Conservation (phyloP, 345 rosid genomes). For the Gossypium raimondii region DNA sequence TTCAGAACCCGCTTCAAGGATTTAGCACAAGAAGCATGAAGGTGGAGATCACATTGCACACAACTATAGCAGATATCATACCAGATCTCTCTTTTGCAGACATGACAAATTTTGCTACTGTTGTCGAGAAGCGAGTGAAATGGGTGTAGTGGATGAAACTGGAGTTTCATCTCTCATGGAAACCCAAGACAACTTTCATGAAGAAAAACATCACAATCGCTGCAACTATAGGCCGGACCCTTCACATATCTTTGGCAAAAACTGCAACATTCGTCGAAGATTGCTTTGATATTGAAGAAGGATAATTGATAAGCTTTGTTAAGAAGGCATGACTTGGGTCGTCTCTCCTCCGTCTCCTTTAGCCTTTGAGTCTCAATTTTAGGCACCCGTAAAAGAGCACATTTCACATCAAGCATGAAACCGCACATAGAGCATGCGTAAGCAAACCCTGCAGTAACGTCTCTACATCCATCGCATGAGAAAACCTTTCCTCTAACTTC, state of each 20-base stretch:
- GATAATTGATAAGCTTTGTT: conserved; percentile 2
- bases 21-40: not conserved
- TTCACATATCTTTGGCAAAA: not conserved
- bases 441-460: not conserved
- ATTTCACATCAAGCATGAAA: conserved; percentile 16
- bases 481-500: not conserved
- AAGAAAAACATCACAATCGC: not conserved
- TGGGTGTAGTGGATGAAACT: not conserved
- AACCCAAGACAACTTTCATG: not conserved
- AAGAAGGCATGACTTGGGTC: not conserved
- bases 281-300: not conserved
- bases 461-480: conserved; percentile 10
- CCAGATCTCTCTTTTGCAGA: not conserved
- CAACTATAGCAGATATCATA: not conserved
- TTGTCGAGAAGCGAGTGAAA: not conserved
- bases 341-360: not conserved
- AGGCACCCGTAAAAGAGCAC: not conserved
- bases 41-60: not conserved
- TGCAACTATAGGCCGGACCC: not conserved
- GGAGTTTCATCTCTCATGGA: not conserved
- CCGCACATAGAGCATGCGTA: conserved; percentile 14
- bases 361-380: not conserved
- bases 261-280: not conserved
- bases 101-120: not conserved
- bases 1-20: not conserved